Evolutionary conservation across 2,329 filamentous ascomycete genomes (phyloP), one percentile per base, ranked within the genome.

Genomic region (Aureobasidium mangrovei): DNA sequence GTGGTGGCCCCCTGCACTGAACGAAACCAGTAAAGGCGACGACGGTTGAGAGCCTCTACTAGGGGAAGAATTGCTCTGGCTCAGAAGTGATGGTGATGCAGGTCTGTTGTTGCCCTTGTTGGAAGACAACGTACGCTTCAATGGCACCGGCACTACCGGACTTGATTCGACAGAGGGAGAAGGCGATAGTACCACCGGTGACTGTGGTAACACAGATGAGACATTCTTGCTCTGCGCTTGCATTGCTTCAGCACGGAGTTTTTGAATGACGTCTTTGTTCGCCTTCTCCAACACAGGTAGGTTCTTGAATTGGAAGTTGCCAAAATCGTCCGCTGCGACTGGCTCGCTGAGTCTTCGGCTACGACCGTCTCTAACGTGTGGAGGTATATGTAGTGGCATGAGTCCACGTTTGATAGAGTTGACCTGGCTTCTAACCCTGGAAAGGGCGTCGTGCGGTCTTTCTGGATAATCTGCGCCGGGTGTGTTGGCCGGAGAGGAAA

Each of bases 181-280:
- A n/a, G 74, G 72, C 24, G 85, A 86, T 1, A 63, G 67, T 3
- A 72, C 67, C 6, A 59, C 64, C 35, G 60, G 56, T 7, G 59
- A 58, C 1, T 58, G 54, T 26, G 74, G 75, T 38, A 70, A 67
- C 3, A 73, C 64, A 10, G 70, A 69, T 53, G 66, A 66, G 1
- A 62, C 62, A 24, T 69, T 56, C 60, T 82, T 80, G 57, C 77
- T 76, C 61, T 83, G 81, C 35, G 78, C 77, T 63, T 85, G 90
- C 73, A 96, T 78, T 3, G 93, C 91, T 69, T 97, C 91, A 26
- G 91, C 89, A 8, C 91, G 84, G 55, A 98, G 76, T 68, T 97
- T 97, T 64, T 97, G 91, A 32, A 98, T 95, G 31, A 97, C 90
- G 64, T 98, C 93, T 67, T 98, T 98, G 71, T 98, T 98, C 53